Evolutionary conservation across 1,284 basidiomycete genomes (phyloP), one percentile per base, ranked within the genome.

Genomic region (Ustilago hordei): DNA sequence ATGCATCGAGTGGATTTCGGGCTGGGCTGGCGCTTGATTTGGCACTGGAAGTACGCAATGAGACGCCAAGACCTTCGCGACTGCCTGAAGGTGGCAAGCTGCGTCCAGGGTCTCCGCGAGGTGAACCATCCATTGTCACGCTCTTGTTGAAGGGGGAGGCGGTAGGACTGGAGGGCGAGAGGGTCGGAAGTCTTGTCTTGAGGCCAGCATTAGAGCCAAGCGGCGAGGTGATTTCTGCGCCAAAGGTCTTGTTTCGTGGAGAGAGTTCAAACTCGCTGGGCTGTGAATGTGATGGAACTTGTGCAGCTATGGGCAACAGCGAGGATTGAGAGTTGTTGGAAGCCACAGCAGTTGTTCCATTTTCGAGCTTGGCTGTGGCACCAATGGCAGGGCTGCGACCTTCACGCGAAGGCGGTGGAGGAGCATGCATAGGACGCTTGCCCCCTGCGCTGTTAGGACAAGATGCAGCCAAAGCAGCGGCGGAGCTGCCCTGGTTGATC

Each of bases 401-500:
- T 55, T 75, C 67, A 39, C 67, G 73, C 2, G 67, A 61, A n/a
- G 76, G 76, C 8, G 76, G 76, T 2, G 76, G 72, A 8, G 76
- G 76, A 7, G 72, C 71, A 45, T 78, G 41, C 68, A 78, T 71
- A 28, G 76, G 76, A 19, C 76, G 64, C 62, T 75, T 75, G 19
- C 65, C 60, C 9, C 43, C 50, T 4, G 69, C 64, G 13, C 68
- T 75, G 36, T 63, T 53, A 4, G 76, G 69, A 4, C 76, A 64
- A 9, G 69, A 57, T 1, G 64, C 57, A n/a, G 57, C 39, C 0
- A 57, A 50, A 15, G 64, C 50, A 6, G 70, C 56, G 4, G 64
- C 32, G 5, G 64, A 63, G 23, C 54, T 53, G 23, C 36, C 47
- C 31, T 73, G 70, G 23, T 52, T 61, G 39, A 62, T 39, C 57